These are phyloP conservation scores for Pleoardoris graminearum DNA, from an alignment of 2,329 filamentous ascomycete genomes.

Conservation along the genomic window DNA sequence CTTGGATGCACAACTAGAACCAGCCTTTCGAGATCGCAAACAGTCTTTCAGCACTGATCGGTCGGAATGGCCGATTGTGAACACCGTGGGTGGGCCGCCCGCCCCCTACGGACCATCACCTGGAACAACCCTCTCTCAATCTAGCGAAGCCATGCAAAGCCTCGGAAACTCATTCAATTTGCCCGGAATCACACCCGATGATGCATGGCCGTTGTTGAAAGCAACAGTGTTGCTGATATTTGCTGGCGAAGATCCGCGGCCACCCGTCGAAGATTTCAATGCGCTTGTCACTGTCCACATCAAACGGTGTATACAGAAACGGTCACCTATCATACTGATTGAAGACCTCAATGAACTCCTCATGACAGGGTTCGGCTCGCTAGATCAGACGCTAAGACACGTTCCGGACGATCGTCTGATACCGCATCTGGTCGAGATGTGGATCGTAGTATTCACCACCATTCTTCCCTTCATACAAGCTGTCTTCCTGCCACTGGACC, in stretches of 20 bases:
- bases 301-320: slow-evolving; percentile 74
- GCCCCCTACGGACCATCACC: slow-evolving; percentile 22
- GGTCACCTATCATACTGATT: slow-evolving; percentile 70
- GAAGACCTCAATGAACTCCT: slow-evolving; percentile 78
- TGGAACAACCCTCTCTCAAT: slow-evolving; percentile 34
- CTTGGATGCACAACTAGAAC: slow-evolving; percentile 38
- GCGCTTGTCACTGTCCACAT: slow-evolving; percentile 77
- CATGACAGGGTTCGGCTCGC: slow-evolving; percentile 77
- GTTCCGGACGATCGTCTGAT: slow-evolving; percentile 88
- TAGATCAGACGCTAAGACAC: slow-evolving; percentile 80
- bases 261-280: slow-evolving; percentile 85
- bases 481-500: slow-evolving; percentile 88
- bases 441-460: slow-evolving; percentile 88
- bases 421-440: slow-evolving; percentile 86
- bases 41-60: slow-evolving; percentile 46
- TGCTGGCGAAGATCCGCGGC: slow-evolving; percentile 75
- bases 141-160: slow-evolving; percentile 47
- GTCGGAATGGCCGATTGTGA: slow-evolving; percentile 42
- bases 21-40: slow-evolving; percentile 39
- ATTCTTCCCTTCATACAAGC: slow-evolving; percentile 94
- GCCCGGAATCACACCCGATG: slow-evolving; percentile 61
- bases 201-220: slow-evolving; percentile 81
- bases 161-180: slow-evolving; percentile 54
- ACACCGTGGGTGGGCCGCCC: slow-evolving; percentile 29
- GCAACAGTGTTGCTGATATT: slow-evolving; percentile 77